Percentiles rank a stretch among this genome's conserved stretches.
Conservation (phyloP, 441 rosid genomes). For the Corymbia citriodora region DNA sequence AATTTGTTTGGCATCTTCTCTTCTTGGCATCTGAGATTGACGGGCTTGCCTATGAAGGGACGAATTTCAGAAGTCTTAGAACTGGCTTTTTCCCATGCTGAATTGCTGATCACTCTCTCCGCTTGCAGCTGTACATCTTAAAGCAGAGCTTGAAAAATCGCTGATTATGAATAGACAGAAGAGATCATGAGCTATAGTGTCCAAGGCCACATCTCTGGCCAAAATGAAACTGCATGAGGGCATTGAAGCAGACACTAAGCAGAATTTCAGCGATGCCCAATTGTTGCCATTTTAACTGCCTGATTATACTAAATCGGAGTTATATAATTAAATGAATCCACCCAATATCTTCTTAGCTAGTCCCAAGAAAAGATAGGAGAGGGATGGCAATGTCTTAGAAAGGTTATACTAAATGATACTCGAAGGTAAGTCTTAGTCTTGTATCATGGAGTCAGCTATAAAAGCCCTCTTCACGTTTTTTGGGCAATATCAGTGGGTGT, state of each 20-base stretch:
- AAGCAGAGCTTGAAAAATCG: constrained; percentile 91
- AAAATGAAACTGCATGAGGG: constrained; percentile 72
- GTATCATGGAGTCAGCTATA: too few species aligned
- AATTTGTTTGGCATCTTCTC: constrained; percentile 22
- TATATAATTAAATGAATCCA: too few species aligned
- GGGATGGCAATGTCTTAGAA: too few species aligned
- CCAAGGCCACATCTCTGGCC: constrained; percentile 60
- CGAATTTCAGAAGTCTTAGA: constrained; percentile 52
- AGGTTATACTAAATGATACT: too few species aligned
- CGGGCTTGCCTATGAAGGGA: constrained; percentile 72
- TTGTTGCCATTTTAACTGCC: too few species aligned
- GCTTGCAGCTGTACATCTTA: constrained; percentile 92
- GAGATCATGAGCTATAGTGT: constrained; percentile 42
- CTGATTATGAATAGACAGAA: constrained; percentile 50
- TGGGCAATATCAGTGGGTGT: too few species aligned
- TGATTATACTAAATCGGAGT: too few species aligned
- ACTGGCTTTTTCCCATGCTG: constrained; percentile 52
- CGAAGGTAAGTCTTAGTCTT: too few species aligned
- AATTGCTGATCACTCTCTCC: constrained; percentile 52
- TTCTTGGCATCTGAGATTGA: constrained; percentile 76
- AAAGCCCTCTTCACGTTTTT: too few species aligned
- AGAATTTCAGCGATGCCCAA: too few species aligned
- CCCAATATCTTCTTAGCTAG: too few species aligned
- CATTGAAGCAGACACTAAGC: not conserved
- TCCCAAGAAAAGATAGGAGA: too few species aligned